Base-by-base conservation (phyloP, 2,329 filamentous ascomycete species). In the Elsinoe necatrix region DNA sequence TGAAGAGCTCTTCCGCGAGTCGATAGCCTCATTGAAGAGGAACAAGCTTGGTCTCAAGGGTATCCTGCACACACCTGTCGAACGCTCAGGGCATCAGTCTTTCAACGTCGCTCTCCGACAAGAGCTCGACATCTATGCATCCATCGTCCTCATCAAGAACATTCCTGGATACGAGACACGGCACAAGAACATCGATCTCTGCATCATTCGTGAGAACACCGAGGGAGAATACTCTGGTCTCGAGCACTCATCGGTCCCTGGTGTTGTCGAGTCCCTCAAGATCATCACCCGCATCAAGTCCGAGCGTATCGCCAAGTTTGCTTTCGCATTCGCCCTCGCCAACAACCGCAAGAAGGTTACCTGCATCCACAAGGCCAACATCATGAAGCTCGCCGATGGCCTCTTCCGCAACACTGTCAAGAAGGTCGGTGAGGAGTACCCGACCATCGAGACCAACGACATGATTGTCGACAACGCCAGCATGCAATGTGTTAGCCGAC, bases 391-490 rank as follows among this genome's bases (percentile, higher is more conserved):
- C 59, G 92, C 91, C 73, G 93, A 98, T 67, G 93, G 93, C 76
- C 87, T 98, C 58, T 98, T 98, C 89, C 87, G 93, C 73, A 92
- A 85, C 78, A 97, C 93, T 65, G 95, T 97, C 82, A 89, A 95
- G 80, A 81, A 85, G 69, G 85, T 93, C 65, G 88, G 90, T 64
- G 87, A 95, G 79, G 89, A 95, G 74, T 98, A 93, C 79, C 92
- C 93, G 59, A 95, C 89, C 61, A 81, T 98, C 66, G 88, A 96
- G 80, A 86, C 86, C 71, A 95, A 95, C 80, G 93, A 98, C 78
- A 96, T 98, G 92, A 98, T 98, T 74, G 93, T 98, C 75, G 93
- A 98, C 79, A 98, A 98, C 76, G 93, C 93, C 69, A 95, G 89
- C 70, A 98, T 98, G 93, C 93, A 98, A 80, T 95, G 90, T 72